Conservation (phyloP, 2,329 filamentous ascomycete genomes). For the Ciborinia camelliae region DNA sequence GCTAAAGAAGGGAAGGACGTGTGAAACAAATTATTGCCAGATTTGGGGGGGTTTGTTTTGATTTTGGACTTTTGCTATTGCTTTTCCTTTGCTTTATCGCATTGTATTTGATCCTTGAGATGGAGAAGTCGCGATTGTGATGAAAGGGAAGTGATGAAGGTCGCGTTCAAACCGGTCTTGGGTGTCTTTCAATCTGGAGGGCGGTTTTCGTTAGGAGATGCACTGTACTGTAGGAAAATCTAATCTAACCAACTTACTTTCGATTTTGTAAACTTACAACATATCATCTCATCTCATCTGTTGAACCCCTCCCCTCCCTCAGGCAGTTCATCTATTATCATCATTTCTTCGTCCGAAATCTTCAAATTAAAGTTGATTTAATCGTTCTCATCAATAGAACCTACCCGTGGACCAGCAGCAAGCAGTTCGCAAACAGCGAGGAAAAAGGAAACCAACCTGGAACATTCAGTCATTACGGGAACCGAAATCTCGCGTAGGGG, state of each 20-base stretch:
- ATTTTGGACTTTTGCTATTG: constrained; percentile 26
- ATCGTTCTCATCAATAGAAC: neutral
- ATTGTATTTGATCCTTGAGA: constrained; percentile 3
- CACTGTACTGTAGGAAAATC: neutral
- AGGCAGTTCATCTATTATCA: neutral
- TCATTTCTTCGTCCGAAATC: neutral
- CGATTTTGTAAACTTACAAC: neutral
- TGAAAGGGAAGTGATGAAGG: constrained; percentile 16
- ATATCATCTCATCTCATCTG: neutral
- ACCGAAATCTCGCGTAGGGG: constrained; percentile 2
- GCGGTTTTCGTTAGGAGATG: neutral
- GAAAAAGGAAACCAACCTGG: constrained; percentile 4
- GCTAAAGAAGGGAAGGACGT: constrained; percentile 21
- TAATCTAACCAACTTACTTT: neutral
- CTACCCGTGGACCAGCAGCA: too few species aligned
- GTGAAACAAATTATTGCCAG: constrained; percentile 29
- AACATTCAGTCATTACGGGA: neutral
- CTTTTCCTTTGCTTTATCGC: neutral
- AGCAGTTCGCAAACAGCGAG: neutral
- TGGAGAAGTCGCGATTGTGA: constrained; percentile 7
- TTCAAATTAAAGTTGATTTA: neutral
- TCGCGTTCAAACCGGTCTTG: constrained; percentile 27
- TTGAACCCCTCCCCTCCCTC: neutral
- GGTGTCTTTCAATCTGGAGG: constrained; percentile 14
- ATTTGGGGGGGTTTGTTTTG: constrained; percentile 36